Evolutionary conservation across 1,139 yeast species (phyloP).

Genomic region (Geotrichum carabidarum): DNA sequence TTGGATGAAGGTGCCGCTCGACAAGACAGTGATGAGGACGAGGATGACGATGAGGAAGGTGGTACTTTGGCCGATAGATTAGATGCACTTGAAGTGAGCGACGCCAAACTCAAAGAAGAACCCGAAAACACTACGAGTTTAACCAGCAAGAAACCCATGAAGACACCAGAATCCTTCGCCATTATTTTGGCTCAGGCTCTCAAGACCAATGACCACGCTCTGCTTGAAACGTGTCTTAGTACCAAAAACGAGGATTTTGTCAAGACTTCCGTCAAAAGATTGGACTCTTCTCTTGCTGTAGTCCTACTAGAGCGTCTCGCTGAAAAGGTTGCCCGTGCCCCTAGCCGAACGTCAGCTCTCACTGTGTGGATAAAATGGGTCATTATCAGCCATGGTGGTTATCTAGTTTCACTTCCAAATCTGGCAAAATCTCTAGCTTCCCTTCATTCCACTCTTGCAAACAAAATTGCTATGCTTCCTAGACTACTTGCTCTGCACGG

Average conservation of each 20-base stretch:
- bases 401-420: slow-evolving; percentile 64
- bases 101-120: slow-evolving; percentile 22
- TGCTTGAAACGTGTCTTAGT: slow-evolving; percentile 63
- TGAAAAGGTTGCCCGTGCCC: slow-evolving; percentile 69
- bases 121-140: slow-evolving; percentile 17
- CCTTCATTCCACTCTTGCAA: slow-evolving; percentile 68
- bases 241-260: slow-evolving; percentile 68
- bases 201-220: slow-evolving; percentile 39
- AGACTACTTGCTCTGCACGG: slow-evolving; percentile 78
- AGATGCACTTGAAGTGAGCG: slow-evolving; percentile 38
- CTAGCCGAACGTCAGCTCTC: slow-evolving; percentile 65
- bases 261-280: slow-evolving; percentile 61
- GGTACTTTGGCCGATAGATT: slow-evolving; percentile 41
- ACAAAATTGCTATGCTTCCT: slow-evolving; percentile 71
- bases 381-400: slow-evolving; percentile 83
- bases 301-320: slow-evolving; percentile 73
- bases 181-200: slow-evolving; percentile 41
- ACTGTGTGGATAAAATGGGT: slow-evolving; percentile 93
- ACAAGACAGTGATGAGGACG: slow-evolving; percentile 28
- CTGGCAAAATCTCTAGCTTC: slow-evolving; percentile 63
- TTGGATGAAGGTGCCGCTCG: slow-evolving; percentile 36
- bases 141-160: slow-evolving; percentile 18
- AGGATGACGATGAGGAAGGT: slow-evolving; percentile 34
- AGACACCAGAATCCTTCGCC: slow-evolving; percentile 37
- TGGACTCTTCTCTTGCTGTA: slow-evolving; percentile 71